These are phyloP conservation scores for Epichloe gansuensis DNA, from an alignment of 2,329 filamentous ascomycete species.

Conservation along the genomic window DNA sequence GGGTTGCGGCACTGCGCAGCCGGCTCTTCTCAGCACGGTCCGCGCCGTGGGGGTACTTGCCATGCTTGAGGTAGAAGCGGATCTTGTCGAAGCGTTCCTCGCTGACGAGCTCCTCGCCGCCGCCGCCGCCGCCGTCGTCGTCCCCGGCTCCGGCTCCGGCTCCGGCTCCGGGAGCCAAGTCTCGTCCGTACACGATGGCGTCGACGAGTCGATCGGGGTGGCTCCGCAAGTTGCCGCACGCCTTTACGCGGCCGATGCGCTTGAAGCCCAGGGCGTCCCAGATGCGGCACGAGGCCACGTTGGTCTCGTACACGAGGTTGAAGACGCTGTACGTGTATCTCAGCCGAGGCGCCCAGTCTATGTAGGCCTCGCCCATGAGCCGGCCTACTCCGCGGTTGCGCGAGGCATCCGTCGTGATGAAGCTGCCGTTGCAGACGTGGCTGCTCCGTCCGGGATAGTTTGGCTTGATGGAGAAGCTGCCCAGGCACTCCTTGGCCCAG, in stretches of 20 bases:
- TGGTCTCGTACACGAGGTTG: constrained; percentile 89
- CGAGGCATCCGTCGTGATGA: constrained; percentile 60
- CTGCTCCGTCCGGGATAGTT: constrained; percentile 86
- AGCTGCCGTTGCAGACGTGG: constrained; percentile 79
- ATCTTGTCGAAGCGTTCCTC: constrained; percentile 99
- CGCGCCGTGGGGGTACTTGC: constrained; percentile 83
- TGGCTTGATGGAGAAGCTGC: constrained; percentile 88
- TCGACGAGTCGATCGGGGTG: constrained; percentile 57
- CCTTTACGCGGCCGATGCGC: constrained; percentile 72
- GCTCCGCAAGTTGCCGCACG: constrained; percentile 55
- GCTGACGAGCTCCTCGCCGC: constrained; percentile 71
- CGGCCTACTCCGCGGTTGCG: constrained; percentile 63
- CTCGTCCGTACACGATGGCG: constrained; percentile 66
- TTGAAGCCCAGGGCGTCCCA: constrained; percentile 92
- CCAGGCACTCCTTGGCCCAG: constrained; percentile 71
- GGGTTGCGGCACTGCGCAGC: constrained; percentile 81
- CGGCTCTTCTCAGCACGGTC: constrained; percentile 93
- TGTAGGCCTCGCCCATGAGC: constrained; percentile 62
- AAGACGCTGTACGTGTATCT: constrained; percentile 89
- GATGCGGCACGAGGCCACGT: constrained; percentile 77
- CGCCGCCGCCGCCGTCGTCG: constrained; percentile 14
- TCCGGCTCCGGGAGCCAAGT: constrained; percentile 29
- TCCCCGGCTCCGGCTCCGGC: neutral
- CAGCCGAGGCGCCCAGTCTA: constrained; percentile 66
- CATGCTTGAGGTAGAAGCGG: constrained; percentile 89